These are phyloP conservation scores for Panicum virgatum DNA, from an alignment of 202 grass and related monocot genomes.

Conservation along the genomic window DNA sequence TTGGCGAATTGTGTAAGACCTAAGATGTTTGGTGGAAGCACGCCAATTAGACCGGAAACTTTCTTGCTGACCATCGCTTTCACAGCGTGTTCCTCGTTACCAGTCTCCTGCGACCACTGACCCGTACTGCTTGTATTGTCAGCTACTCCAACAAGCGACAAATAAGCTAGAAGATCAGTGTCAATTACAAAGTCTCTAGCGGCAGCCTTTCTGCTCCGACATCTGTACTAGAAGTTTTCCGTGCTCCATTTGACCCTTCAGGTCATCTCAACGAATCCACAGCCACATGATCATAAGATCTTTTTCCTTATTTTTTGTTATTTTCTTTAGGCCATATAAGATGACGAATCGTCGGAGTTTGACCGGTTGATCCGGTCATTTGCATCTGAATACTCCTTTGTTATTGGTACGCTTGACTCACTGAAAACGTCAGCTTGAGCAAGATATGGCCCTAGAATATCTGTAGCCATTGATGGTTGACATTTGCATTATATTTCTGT, in stretches of 20 bases:
- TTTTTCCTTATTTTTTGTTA: neutral
- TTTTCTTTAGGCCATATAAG: neutral
- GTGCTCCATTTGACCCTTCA: slow-evolving; percentile 6
- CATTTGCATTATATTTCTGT: neutral
- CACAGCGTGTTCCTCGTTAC: neutral
- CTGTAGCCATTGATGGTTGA: slow-evolving; percentile 5
- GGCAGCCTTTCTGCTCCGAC: neutral
- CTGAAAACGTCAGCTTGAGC: slow-evolving; percentile 10
- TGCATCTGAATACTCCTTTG: neutral
- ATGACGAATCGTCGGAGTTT: neutral
- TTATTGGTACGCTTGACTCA: neutral
- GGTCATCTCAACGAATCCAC: neutral
- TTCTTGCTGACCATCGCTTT: slow-evolving; percentile 42
- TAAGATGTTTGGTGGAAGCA: neutral
- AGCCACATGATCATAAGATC: neutral
- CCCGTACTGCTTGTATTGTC: neutral
- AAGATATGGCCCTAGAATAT: neutral
- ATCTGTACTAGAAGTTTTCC: neutral
- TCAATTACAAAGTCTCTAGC: slow-evolving; percentile 13
- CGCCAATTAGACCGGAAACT: slow-evolving; percentile 7
- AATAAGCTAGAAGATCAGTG: slow-evolving; percentile 9
- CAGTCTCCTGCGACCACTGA: slow-evolving; percentile 17
- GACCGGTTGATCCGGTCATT: neutral
- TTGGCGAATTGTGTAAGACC: neutral
- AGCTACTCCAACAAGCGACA: slow-evolving; percentile 2